Percentiles rank a stretch among this genome's conserved stretches.
Conservation (phyloP, 495 filamentous ascomycete genomes). For the Penicillium pulvis region DNA sequence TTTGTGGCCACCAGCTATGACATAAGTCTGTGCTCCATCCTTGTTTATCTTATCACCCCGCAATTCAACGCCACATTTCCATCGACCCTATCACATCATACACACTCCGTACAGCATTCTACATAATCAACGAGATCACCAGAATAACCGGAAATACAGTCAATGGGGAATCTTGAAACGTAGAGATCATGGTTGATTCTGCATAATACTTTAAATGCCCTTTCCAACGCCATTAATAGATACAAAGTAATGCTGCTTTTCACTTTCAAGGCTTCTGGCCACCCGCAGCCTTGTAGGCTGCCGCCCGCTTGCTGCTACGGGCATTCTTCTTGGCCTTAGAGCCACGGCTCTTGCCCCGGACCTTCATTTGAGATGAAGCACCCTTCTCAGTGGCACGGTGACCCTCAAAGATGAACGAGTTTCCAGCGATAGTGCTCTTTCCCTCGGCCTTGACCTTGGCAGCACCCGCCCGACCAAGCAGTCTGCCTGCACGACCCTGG, state of each 20-base stretch:
- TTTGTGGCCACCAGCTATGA: not conserved
- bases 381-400: slow-evolving; percentile 71
- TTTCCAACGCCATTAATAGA: slow-evolving; percentile 24
- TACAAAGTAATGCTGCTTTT: slow-evolving; percentile 16
- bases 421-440: slow-evolving; percentile 39
- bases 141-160: too few relatives aligned
- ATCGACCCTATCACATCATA: too few relatives aligned
- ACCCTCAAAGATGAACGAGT: slow-evolving; percentile 86
- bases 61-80: not conserved
- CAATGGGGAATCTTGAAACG: not conserved
- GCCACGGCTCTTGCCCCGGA: slow-evolving; percentile 60
- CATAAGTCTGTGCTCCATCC: not conserved
- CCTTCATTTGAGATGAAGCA: slow-evolving; percentile 59
- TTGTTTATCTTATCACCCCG: slow-evolving; percentile 1
- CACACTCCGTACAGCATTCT: too few relatives aligned
- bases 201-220: slow-evolving; percentile 26
- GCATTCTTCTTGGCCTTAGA: slow-evolving; percentile 55
- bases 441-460: slow-evolving; percentile 57
- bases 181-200: slow-evolving; percentile 17
- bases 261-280: slow-evolving; percentile 42
- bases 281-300: slow-evolving; percentile 65
- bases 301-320: slow-evolving; percentile 58
- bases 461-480: slow-evolving; percentile 81
- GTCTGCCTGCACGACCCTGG: slow-evolving; percentile 75
- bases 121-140: too few relatives aligned